These are phyloP conservation scores for Trypanosoma rangeli DNA, from an alignment of 208 protist genomes.

Conservation along the genomic window DNA sequence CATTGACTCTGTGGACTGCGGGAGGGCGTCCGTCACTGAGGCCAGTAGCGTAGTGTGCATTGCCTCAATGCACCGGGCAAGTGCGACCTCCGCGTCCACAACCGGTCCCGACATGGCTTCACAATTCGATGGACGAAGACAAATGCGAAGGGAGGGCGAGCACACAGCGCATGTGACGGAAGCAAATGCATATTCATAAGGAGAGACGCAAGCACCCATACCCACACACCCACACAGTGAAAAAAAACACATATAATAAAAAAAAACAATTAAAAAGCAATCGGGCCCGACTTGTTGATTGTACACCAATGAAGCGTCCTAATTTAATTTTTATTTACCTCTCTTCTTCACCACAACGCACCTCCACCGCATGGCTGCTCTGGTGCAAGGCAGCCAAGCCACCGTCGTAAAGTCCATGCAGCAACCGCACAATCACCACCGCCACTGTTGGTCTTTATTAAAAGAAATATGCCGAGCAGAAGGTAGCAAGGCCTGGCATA, in stretches of 20 bases:
- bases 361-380: not conserved
- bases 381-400: not conserved
- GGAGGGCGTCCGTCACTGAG: constrained; percentile 64
- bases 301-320: not conserved
- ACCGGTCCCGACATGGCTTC: constrained; percentile 68
- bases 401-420: not conserved
- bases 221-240: not conserved
- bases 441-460: no score
- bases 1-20: constrained; percentile 43
- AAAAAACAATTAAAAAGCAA: constrained; percentile 17
- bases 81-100: constrained; percentile 58
- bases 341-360: not conserved
- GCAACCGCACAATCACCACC: not conserved
- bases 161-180: constrained; percentile 5
- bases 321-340: not conserved
- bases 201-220: not conserved
- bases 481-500: not conserved
- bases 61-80: constrained; percentile 53
- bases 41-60: constrained; percentile 50
- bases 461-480: not conserved
- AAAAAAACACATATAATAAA: constrained; percentile 20
- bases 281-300: not conserved
- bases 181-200: not conserved
- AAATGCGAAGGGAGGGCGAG: constrained; percentile 1
- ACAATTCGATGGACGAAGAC: not conserved